Evolutionary conservation across 805 yeast genomes (phyloP).

Genomic region (Pichia kluyveri): DNA sequence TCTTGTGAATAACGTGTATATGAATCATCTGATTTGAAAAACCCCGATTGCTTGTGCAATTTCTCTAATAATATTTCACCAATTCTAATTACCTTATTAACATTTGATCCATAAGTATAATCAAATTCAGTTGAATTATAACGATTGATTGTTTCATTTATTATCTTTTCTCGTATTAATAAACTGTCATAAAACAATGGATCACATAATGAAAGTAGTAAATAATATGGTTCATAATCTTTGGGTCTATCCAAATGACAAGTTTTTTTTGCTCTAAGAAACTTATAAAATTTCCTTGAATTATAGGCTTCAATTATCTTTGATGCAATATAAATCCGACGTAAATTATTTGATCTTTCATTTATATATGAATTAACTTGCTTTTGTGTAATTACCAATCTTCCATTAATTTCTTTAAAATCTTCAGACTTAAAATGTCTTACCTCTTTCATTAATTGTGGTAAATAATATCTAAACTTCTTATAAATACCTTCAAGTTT

Average conservation of each 20-base stretch:
- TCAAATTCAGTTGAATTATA: neutral
- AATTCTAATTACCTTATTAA: too few relatives aligned
- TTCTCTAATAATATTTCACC: neutral
- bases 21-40: neutral
- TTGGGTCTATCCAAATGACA: neutral
- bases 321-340: constrained; percentile 14
- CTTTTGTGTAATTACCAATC: neutral
- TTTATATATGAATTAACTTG: neutral
- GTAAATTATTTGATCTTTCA: constrained; percentile 9
- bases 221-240: constrained; percentile 10
- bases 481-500: neutral
- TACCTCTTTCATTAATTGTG: constrained; percentile 14
- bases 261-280: neutral
- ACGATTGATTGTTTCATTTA: neutral
- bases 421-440: constrained; percentile 10
- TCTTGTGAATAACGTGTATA: neutral
- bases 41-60: neutral
- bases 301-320: constrained; percentile 11
- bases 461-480: constrained; percentile 8
- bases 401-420: neutral
- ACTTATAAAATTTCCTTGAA: neutral
- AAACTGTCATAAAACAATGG: constrained; percentile 18
- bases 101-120: neutral
- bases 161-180: constrained; percentile 5
- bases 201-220: constrained; percentile 14